Percentiles rank a stretch among this genome's conserved stretches.
These are phyloP conservation scores for Carex pumila DNA, from an alignment of 176 grass and related monocot genomes.

Conservation along the genomic window DNA sequence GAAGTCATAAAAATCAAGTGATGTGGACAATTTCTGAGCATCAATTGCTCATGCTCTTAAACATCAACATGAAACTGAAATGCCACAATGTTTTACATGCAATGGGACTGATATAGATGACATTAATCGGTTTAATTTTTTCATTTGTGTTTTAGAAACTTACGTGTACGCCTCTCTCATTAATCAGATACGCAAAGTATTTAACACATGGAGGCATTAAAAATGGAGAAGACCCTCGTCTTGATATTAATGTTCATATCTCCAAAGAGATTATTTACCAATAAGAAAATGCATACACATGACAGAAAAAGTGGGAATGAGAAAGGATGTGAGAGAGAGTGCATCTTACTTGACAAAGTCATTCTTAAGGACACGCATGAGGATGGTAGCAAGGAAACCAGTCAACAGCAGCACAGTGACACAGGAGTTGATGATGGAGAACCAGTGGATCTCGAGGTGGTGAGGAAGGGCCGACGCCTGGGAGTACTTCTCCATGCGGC, in stretches of 20 bases:
- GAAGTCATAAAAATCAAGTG: not conserved
- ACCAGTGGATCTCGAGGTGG: constrained; percentile 97
- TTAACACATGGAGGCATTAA: not conserved
- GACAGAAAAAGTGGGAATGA: not conserved
- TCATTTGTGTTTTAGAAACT: not conserved
- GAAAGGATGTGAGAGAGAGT: not conserved
- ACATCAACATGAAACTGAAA: not conserved
- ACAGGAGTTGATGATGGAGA: constrained; percentile 94
- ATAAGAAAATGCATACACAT: not conserved
- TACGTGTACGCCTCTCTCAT: too few relatives aligned
- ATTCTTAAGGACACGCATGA: constrained; percentile 90
- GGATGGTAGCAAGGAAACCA: constrained; percentile 84
- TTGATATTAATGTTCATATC: not conserved
- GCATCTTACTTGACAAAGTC: constrained; percentile 83
- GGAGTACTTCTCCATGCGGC: constrained; percentile 92
- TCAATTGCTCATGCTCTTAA: not conserved
- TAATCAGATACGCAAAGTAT: not conserved
- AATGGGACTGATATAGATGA: not conserved
- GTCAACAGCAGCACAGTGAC: constrained; percentile 82
- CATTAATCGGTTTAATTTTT: not conserved
- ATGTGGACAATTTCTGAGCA: not conserved
- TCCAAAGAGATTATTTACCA: not conserved
- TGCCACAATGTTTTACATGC: not conserved
- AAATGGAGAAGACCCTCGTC: not conserved
- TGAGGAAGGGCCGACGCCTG: constrained; percentile 87